A percentile compares a stretch with the other conserved stretches of the same genome.
phyloP scores from a whole-genome alignment of 2,329 filamentous ascomycete species.

The Chaetomiaceae sp. region DNA sequence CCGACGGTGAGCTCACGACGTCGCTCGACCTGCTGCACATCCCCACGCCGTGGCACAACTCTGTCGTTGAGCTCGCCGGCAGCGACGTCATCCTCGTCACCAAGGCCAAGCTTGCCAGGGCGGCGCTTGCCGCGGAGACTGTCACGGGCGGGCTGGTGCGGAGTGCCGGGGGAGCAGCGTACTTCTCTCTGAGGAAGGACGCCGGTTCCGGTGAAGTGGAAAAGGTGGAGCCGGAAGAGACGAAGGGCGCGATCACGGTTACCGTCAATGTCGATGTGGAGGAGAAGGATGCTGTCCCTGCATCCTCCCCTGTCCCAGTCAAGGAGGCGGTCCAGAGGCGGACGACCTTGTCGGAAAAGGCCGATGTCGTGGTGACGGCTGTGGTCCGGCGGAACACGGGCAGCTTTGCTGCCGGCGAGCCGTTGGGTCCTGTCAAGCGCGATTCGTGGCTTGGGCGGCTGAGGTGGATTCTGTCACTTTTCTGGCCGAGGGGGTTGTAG shows the following conservation, averaged over 20 bases:
- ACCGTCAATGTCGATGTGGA: background rate
- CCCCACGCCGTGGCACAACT: constrained; percentile 22
- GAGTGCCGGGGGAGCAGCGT: background rate
- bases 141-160: constrained; percentile 10
- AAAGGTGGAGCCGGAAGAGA: too few relatives aligned
- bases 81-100: constrained; percentile 15
- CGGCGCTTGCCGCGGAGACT: constrained; percentile 11
- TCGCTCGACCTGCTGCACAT: constrained; percentile 21
- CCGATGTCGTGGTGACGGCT: constrained; percentile 3
- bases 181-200: constrained; percentile 8
- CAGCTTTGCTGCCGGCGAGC: background rate
- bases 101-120: constrained; percentile 19
- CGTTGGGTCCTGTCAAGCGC: background rate
- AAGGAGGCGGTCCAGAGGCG: background rate
- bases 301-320: background rate
- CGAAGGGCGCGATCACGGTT: background rate
- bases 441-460: constrained; percentile 4
- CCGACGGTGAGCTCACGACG: constrained; percentile 16
- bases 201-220: background rate
- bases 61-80: constrained; percentile 15
- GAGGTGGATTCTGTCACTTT: constrained; percentile 9
- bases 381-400: constrained; percentile 10
- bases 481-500: constrained; percentile 4
- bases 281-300: background rate
- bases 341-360: constrained; percentile 6